These are phyloP conservation scores for Cornus florida DNA, from an alignment of 148 eudicot species.

Conservation along the genomic window DNA sequence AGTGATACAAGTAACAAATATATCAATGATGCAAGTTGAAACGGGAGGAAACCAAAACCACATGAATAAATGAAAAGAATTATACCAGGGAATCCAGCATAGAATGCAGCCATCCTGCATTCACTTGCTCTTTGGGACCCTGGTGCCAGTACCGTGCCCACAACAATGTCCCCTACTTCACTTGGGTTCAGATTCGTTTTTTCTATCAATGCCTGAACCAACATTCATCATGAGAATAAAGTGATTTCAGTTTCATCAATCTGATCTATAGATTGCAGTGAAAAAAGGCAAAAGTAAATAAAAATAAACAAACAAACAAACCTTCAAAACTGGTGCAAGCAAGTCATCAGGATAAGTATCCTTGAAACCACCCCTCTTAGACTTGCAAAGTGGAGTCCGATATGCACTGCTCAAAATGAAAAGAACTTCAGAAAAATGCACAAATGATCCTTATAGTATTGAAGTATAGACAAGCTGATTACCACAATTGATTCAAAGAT, in stretches of 20 bases:
- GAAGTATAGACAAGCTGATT: neutral
- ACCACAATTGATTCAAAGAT: neutral
- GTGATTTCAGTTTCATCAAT: neutral
- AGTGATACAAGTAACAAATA: neutral
- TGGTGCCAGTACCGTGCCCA: conserved; percentile 88
- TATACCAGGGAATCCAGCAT: conserved; percentile 96
- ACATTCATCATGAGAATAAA: neutral
- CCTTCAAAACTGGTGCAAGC: conserved; percentile 88
- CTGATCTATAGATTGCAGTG: neutral
- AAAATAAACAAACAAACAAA: conserved; percentile 15
- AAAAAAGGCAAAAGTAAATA: neutral
- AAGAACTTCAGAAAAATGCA: conserved; percentile 5
- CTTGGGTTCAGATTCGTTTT: conserved; percentile 88
- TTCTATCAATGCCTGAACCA: conserved; percentile 76
- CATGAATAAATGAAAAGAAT: neutral
- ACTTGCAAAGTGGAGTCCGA: conserved; percentile 84
- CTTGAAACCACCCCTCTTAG: conserved; percentile 88
- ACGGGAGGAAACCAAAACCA: neutral
- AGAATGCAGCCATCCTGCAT: conserved; percentile 96
- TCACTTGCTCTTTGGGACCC: conserved; percentile 94
- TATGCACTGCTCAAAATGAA: conserved; percentile 50
- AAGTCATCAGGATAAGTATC: conserved; percentile 94
- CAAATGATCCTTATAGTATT: neutral
- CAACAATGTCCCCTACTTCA: conserved; percentile 97
- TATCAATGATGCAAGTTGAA: neutral